Base-by-base conservation (phyloP, 2,329 filamentous ascomycete genomes). In the Epicoccum nigrum region DNA sequence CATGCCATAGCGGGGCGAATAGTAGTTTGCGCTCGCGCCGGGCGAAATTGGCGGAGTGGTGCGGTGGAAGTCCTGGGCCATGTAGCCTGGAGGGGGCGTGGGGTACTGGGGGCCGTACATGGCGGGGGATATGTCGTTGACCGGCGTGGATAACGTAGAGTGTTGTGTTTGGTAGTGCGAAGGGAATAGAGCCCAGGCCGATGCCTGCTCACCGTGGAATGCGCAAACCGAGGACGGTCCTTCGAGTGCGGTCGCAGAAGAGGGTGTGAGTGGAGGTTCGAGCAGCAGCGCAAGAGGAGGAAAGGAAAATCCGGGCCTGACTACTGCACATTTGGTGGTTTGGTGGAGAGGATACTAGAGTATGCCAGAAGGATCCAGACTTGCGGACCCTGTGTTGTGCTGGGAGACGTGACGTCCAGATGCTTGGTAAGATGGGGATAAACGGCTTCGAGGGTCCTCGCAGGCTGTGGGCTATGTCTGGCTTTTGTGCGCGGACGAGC, bases 1-100 rank as follows among this genome's bases (percentile, higher is more conserved):
- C 32, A 82, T 80, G 56, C 76, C 77, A 64, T 81, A 80, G 56
- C 77, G 74, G 23, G 81, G 79, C 7, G 82, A 81, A 69, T 81
- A 80, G 75, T 84, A 85, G 65, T 71, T 70, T 44, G 64, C 64
- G 54, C 65, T 66, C 27, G 70, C 68, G 5, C 75, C 77, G 16
- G 82, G 80, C 46, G 81, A 82, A 46, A 81, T 69, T 15, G 72
- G 70, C 38, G 71, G 65, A 34, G 68, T 69, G 45, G 60, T 62
- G 61, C 62, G 63, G 51, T 67, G 67, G 55, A 66, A 66, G 56
- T 74, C 71, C 64, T 65, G 69, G 50, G 68, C 60, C 69, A 69
- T 67, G 61, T 72, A 72, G 61, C 65, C 64, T 30, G 71, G 71
- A 12, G 71, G 69, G 34, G 68, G 66, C 13, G 70, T 68, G 30